These are phyloP conservation scores for Russula ochroleuca DNA, from an alignment of 768 basidiomycete species.

Conservation along the genomic window DNA sequence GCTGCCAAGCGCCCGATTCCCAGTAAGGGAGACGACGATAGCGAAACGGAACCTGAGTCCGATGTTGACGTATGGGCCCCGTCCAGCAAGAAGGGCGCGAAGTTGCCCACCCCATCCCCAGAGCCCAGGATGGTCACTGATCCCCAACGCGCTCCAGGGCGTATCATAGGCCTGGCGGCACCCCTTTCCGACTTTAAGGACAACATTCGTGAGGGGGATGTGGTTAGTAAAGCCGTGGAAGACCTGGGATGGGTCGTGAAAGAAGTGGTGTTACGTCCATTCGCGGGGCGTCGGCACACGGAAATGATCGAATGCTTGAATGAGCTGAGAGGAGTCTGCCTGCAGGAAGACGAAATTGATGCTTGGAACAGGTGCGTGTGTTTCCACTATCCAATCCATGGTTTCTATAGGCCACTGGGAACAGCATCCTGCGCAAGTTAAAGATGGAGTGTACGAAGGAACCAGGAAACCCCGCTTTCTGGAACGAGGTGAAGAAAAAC, in stretches of 20 bases:
- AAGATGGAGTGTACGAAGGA: constrained; percentile 50
- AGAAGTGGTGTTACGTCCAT: constrained; percentile 67
- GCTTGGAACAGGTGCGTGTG: constrained; percentile 68
- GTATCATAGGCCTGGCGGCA: constrained; percentile 69
- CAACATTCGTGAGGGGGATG: constrained; percentile 67
- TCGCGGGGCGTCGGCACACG: constrained; percentile 57
- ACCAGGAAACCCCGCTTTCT: constrained; percentile 65
- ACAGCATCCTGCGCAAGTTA: constrained; percentile 59
- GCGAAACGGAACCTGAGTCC: constrained; percentile 51
- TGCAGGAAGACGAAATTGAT: constrained; percentile 76
- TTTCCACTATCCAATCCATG: constrained; percentile 18
- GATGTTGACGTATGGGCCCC: constrained; percentile 40
- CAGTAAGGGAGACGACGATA: constrained; percentile 36
- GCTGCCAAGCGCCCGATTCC: constrained; percentile 29
- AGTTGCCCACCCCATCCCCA: constrained; percentile 26
- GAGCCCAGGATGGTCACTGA: constrained; percentile 38
- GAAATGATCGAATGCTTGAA: constrained; percentile 75
- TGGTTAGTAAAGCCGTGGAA: constrained; percentile 81
- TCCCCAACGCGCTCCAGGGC: constrained; percentile 55
- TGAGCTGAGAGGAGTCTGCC: constrained; percentile 57
- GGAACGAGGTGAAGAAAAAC: constrained; percentile 45
- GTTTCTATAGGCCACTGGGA: constrained; percentile 2
- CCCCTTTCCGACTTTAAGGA: constrained; percentile 75
- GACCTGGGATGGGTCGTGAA: constrained; percentile 68
- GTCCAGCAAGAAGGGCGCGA: constrained; percentile 26